A percentile compares a stretch with the other conserved stretches of the same genome.
These are phyloP conservation scores for Coemansia sp. DNA, from an alignment of 192 early-diverging fungal species.

Conservation along the genomic window DNA sequence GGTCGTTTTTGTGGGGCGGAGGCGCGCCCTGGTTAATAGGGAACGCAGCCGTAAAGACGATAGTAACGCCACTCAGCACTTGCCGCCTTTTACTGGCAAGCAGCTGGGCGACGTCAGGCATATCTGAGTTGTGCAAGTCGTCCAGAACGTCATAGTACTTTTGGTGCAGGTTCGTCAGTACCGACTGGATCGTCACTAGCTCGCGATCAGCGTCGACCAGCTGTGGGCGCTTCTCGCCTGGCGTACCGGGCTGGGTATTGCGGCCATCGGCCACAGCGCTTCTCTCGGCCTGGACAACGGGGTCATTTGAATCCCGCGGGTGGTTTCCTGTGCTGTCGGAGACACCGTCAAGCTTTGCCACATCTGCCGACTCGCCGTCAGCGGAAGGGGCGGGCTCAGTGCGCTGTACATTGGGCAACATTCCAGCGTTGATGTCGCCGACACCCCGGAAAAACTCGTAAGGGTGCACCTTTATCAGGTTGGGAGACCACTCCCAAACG, in stretches of 20 bases:
- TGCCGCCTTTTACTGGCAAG: constrained; percentile 60
- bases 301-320: constrained; percentile 23
- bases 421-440: constrained; percentile 93
- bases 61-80: constrained; percentile 64
- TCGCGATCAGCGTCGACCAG: constrained; percentile 63
- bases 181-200: constrained; percentile 52
- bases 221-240: constrained; percentile 1
- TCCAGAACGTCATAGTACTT: constrained; percentile 63
- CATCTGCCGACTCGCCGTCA: neutral
- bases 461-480: constrained; percentile 84
- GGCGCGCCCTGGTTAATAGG: constrained; percentile 57
- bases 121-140: constrained; percentile 2
- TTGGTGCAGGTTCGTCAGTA: constrained; percentile 68
- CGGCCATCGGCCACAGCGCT: neutral
- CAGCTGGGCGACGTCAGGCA: constrained; percentile 52
- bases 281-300: constrained; percentile 21
- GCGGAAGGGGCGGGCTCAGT: neutral
- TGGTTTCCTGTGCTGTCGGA: constrained; percentile 8
- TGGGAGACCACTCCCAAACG: constrained; percentile 90
- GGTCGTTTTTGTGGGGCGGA: constrained; percentile 64
- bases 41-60: constrained; percentile 85
- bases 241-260: neutral
- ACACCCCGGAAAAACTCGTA: constrained; percentile 93
- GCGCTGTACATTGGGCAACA: constrained; percentile 24
- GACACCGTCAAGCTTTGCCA: neutral